Percentiles rank a stretch among this genome's conserved stretches.
These are phyloP conservation scores for Neurospora sp. DNA, from an alignment of 495 filamentous ascomycete genomes.

Conservation along the genomic window DNA sequence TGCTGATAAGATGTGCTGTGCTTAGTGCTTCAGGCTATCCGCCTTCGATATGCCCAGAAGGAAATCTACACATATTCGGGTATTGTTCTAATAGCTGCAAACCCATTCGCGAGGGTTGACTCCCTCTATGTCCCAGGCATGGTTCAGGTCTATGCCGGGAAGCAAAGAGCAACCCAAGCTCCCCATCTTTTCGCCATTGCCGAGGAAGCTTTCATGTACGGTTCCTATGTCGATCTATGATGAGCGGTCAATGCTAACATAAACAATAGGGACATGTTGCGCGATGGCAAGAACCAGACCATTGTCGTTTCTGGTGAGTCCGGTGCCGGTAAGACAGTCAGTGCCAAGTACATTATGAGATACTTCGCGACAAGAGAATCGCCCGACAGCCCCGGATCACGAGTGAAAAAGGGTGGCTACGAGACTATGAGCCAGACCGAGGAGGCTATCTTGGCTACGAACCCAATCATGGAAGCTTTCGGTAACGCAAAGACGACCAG, in stretches of 20 bases:
- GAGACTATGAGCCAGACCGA: slow-evolving; percentile 97
- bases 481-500: slow-evolving; percentile 98
- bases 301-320: slow-evolving; percentile 98
- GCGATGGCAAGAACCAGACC: slow-evolving; percentile 91
- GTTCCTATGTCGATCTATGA: neutral
- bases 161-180: slow-evolving; percentile 89
- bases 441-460: slow-evolving; percentile 95
- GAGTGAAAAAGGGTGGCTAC: slow-evolving; percentile 56
- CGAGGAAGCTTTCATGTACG: slow-evolving; percentile 95
- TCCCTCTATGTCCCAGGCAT: slow-evolving; percentile 98
- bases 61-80: slow-evolving; percentile 99
- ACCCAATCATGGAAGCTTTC: slow-evolving; percentile 99
- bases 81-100: slow-evolving; percentile 97
- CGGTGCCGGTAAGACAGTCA: slow-evolving; percentile 96
- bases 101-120: slow-evolving; percentile 95
- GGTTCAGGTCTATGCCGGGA: slow-evolving; percentile 98
- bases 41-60: slow-evolving; percentile 94
- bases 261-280: slow-evolving; percentile 80
- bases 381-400: slow-evolving; percentile 74
- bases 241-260: slow-evolving; percentile 1
- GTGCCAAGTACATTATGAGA: slow-evolving; percentile 99
- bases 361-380: slow-evolving; percentile 98
- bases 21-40: slow-evolving; percentile 91
- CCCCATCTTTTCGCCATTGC: slow-evolving; percentile 98
- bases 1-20: slow-evolving; percentile 24